phyloP scores from a whole-genome alignment of 371 early-diverging fungal species.

The Dichotomocladium elegans region DNA sequence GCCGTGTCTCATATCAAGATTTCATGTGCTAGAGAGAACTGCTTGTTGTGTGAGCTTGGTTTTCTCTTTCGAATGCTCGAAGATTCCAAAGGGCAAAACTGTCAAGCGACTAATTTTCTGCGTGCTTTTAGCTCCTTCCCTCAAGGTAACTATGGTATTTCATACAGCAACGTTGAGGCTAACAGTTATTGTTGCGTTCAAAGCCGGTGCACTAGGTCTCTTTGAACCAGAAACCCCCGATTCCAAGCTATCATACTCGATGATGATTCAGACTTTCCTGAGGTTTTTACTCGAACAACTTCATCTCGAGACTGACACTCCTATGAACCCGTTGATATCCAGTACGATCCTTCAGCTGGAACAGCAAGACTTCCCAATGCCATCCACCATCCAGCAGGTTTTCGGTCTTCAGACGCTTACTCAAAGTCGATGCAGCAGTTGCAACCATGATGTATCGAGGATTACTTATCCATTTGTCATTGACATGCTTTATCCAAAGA shows the following conservation, averaged over 20 bases:
- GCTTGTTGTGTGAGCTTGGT: constrained; percentile 89
- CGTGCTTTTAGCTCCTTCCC: constrained; percentile 78
- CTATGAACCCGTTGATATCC: constrained; percentile 33
- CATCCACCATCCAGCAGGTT: constrained; percentile 67
- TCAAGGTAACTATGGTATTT: constrained; percentile 55
- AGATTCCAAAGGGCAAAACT: constrained; percentile 85
- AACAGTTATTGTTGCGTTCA: no score
- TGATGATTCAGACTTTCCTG: constrained; percentile 79
- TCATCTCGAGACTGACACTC: constrained; percentile 62
- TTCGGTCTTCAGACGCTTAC: constrained; percentile 67
- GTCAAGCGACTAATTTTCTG: constrained; percentile 91
- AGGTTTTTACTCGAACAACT: constrained; percentile 91
- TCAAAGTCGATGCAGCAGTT: constrained; percentile 62
- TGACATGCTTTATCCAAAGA: constrained; percentile 70
- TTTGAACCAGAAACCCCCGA: constrained; percentile 78
- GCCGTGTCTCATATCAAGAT: constrained; percentile 72
- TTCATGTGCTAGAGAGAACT: constrained; percentile 69
- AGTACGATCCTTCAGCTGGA: constrained; percentile 11
- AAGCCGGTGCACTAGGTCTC: constrained; percentile 76
- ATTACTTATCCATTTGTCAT: constrained; percentile 75
- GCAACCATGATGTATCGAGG: constrained; percentile 53
- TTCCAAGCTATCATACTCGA: constrained; percentile 56
- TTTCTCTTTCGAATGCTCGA: constrained; percentile 90
- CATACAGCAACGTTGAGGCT: neutral
- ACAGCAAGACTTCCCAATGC: constrained; percentile 3